phyloP scores from a whole-genome alignment of 1,284 basidiomycete species.

The Malassezia caprae region DNA sequence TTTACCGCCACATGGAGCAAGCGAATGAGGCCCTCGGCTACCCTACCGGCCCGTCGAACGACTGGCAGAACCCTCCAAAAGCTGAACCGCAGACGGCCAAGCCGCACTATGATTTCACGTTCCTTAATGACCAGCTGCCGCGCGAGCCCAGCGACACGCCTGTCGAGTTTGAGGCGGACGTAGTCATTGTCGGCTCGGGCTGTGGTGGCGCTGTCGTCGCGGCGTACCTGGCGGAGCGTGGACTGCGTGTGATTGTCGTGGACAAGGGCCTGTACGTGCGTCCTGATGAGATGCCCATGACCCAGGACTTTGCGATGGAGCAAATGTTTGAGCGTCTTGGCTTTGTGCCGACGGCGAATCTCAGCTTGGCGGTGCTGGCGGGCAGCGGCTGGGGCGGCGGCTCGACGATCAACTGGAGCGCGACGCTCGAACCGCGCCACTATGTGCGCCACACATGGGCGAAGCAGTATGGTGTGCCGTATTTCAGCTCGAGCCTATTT shows the following conservation, averaged over 20 bases:
- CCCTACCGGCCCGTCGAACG: conserved; percentile 27
- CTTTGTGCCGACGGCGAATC: conserved; percentile 48
- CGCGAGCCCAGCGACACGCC: conserved; percentile 23
- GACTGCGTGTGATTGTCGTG: conserved; percentile 49
- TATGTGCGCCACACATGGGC: conserved; percentile 50
- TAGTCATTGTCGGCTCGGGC: conserved; percentile 51
- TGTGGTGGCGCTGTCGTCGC: conserved; percentile 51
- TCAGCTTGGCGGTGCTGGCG: conserved; percentile 49
- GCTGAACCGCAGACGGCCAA: conserved; percentile 13
- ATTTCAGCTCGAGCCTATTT: conserved; percentile 47
- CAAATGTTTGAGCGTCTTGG: conserved; percentile 50
- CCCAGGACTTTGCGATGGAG: conserved; percentile 47
- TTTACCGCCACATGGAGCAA: conserved; percentile 33
- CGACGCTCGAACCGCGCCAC: conserved; percentile 49
- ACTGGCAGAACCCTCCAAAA: conserved; percentile 28
- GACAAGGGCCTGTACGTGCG: conserved; percentile 51
- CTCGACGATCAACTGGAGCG: conserved; percentile 52
- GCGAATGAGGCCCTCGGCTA: conserved; percentile 45
- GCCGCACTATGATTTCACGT: conserved; percentile 30
- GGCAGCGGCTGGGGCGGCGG: conserved; percentile 52
- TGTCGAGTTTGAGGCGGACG: conserved; percentile 38
- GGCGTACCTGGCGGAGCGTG: conserved; percentile 44
- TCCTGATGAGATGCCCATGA: conserved; percentile 43
- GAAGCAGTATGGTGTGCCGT: conserved; percentile 45
- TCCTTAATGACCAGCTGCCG: conserved; percentile 41